phyloP scores from a whole-genome alignment of 2,329 filamentous ascomycete genomes.

The Ophiostoma sp. region DNA sequence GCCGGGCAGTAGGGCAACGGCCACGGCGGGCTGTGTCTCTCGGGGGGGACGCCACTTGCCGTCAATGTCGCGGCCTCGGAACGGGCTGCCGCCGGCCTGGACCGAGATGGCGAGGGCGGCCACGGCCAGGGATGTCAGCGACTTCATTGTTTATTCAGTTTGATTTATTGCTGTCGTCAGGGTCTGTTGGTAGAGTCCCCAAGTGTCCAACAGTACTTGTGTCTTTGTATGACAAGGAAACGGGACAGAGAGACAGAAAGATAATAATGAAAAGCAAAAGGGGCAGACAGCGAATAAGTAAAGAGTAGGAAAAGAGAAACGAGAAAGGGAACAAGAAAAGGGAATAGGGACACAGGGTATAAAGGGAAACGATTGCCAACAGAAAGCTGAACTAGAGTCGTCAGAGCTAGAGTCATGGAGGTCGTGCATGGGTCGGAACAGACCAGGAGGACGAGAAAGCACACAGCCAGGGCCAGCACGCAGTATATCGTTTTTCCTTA shows the following conservation, averaged over 20 bases:
- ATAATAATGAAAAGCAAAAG: background rate
- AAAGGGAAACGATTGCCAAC: background rate
- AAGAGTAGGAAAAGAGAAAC: background rate
- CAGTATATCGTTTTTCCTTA: background rate
- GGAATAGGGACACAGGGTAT: background rate
- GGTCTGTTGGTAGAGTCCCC: background rate
- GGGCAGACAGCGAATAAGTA: background rate
- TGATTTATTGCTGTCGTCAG: background rate
- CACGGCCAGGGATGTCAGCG: constrained; percentile 3
- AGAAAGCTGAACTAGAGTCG: background rate
- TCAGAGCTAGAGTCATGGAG: background rate
- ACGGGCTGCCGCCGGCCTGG: constrained; percentile 17
- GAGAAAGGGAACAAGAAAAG: background rate
- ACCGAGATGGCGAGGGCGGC: constrained; percentile 11
- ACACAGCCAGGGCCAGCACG: background rate
- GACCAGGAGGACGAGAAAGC: no score
- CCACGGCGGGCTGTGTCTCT: constrained; percentile 27
- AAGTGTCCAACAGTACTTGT: background rate
- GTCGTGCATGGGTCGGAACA: background rate
- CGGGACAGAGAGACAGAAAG: background rate
- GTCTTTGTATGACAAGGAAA: background rate
- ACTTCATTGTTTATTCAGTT: constrained; percentile 6
- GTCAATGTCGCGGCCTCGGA: constrained; percentile 23
- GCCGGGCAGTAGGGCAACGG: background rate
- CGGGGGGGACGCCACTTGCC: constrained; percentile 29